Evolutionary conservation across 2,329 filamentous ascomycete species (phyloP).

Genomic region (Juglanconis juglandina): DNA sequence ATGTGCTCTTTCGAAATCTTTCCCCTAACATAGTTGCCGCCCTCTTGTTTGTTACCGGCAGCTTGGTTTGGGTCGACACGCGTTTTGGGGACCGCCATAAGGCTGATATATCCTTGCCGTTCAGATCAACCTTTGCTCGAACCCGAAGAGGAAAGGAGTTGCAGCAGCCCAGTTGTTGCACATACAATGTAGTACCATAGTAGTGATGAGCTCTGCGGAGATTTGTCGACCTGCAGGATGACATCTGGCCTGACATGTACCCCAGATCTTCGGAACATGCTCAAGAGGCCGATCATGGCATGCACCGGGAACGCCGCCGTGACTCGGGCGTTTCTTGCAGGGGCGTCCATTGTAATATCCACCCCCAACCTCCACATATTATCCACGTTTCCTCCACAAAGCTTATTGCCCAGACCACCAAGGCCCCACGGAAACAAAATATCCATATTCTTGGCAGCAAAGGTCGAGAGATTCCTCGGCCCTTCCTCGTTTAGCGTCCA

Average conservation of each 20-base stretch:
- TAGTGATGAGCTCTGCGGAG: neutral
- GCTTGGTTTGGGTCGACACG: too few relatives aligned
- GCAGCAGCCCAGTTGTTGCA: too few relatives aligned
- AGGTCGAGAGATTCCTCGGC: neutral
- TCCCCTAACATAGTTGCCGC: too few relatives aligned
- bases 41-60: too few relatives aligned
- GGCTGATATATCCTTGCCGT: too few relatives aligned
- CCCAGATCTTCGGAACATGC: neutral
- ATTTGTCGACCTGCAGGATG: neutral
- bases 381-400: neutral
- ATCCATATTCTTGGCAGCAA: neutral
- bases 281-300: neutral
- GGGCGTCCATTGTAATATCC: neutral
- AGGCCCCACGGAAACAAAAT: neutral
- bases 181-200: neutral
- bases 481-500: neutral
- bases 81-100: too few relatives aligned
- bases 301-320: neutral
- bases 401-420: neutral
- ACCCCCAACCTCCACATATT: neutral
- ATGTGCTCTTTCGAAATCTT: too few relatives aligned
- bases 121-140: too few relatives aligned
- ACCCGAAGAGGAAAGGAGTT: too few relatives aligned
- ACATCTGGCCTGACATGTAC: neutral
- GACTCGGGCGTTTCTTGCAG: neutral